Percentiles rank a stretch among this genome's conserved stretches.
phyloP scores from a whole-genome alignment of 2,329 filamentous ascomycete genomes.

The Scytalidium sp. region DNA sequence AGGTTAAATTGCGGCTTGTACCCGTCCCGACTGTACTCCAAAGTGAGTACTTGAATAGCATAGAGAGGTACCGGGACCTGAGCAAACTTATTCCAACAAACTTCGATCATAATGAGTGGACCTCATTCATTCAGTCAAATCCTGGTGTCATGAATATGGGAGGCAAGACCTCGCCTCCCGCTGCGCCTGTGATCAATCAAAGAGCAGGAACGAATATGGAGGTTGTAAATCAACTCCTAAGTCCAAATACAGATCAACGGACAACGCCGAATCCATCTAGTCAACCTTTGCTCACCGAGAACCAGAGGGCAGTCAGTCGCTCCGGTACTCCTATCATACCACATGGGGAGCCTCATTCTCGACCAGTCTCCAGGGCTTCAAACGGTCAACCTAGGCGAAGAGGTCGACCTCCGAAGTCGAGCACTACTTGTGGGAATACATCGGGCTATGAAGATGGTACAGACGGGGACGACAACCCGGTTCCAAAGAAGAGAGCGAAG shows the following conservation, averaged over 20 bases:
- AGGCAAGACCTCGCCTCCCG: constrained; percentile 14
- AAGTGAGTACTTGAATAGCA: constrained; percentile 57
- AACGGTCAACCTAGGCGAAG: constrained; percentile 18
- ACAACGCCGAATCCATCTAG: constrained; percentile 14
- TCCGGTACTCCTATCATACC: constrained; percentile 5
- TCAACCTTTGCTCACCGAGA: constrained; percentile 11
- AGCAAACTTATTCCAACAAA: constrained; percentile 55
- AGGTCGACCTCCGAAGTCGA: constrained; percentile 11
- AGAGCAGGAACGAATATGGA: constrained; percentile 28
- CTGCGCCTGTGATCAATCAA: constrained; percentile 7
- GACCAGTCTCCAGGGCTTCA: constrained; percentile 25
- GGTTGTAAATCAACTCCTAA: constrained; percentile 28
- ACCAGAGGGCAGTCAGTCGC: constrained; percentile 10
- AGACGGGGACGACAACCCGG: constrained; percentile 33
- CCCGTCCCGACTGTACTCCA: constrained; percentile 61
- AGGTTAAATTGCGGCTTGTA: constrained; percentile 86
- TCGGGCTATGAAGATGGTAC: constrained; percentile 70
- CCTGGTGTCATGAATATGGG: constrained; percentile 43
- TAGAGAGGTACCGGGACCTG: constrained; percentile 57
- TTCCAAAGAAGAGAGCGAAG: constrained; percentile 72
- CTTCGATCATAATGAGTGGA: constrained; percentile 76
- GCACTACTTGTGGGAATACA: constrained; percentile 52
- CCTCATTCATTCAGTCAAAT: constrained; percentile 70
- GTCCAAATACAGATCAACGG: constrained; percentile 23
- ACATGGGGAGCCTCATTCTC: constrained; percentile 6